A percentile compares a stretch with the other conserved stretches of the same genome.
Conservation (phyloP, 257 asterid species). For the Asclepias syriaca region DNA sequence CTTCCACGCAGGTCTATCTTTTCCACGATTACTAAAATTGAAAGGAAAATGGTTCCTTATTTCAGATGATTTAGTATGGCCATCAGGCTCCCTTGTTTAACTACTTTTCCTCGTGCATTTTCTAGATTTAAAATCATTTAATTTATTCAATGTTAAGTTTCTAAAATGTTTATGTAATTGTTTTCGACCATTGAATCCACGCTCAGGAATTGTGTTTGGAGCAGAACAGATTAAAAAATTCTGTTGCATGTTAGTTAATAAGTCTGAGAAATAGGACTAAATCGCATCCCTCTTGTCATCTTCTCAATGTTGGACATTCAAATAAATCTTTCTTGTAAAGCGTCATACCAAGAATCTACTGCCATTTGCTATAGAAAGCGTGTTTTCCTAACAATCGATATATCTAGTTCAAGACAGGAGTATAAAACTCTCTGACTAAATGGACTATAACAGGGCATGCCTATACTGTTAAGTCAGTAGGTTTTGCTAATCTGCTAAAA, state of each 20-base stretch:
- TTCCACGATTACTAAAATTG: neutral
- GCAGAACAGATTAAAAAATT: neutral
- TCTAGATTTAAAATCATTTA: neutral
- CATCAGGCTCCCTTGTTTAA: slow-evolving; percentile 7
- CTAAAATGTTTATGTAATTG: neutral
- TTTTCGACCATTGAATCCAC: neutral
- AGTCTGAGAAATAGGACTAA: neutral
- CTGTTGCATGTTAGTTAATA: neutral
- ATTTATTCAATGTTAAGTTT: neutral
- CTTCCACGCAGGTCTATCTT: slow-evolving; percentile 50
- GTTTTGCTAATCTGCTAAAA: neutral
- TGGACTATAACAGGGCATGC: neutral
- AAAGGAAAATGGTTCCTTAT: neutral
- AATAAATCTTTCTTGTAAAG: neutral
- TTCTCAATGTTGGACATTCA: neutral
- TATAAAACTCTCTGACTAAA: neutral
- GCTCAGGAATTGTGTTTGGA: neutral
- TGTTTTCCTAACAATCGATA: neutral
- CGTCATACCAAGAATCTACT: neutral
- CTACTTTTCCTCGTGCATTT: neutral
- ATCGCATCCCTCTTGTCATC: neutral
- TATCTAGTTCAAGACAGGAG: neutral
- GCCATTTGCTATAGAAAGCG: too few relatives aligned
- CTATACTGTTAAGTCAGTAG: neutral
- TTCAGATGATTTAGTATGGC: slow-evolving; percentile 1